A percentile compares a stretch with the other conserved stretches of the same genome.
Evolutionary conservation across 1,139 yeast species (phyloP).

Genomic region (Hanseniaspora sp.): DNA sequence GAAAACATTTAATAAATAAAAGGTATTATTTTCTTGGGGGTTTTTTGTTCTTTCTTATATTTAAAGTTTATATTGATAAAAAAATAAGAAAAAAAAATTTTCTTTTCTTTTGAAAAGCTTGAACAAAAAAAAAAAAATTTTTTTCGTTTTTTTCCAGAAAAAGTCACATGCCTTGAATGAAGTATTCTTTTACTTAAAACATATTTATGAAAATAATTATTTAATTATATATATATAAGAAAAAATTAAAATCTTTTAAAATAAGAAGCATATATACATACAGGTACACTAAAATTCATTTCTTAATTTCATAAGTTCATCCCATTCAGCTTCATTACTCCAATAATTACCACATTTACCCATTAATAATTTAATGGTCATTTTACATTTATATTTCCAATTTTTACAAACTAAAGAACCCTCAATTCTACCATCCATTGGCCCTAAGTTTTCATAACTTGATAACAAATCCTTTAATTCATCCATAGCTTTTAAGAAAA

Average conservation of each 20-base stretch:
- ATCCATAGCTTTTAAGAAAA: slow-evolving; percentile 75
- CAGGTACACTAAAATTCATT: slow-evolving; percentile 30
- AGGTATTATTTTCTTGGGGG: neutral
- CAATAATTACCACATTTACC: slow-evolving; percentile 69
- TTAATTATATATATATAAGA: too few relatives aligned
- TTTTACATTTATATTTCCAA: slow-evolving; percentile 78
- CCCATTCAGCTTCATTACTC: slow-evolving; percentile 78
- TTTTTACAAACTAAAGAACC: slow-evolving; percentile 78
- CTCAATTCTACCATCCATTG: slow-evolving; percentile 62
- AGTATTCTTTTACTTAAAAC: too few relatives aligned
- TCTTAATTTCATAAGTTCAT: slow-evolving; percentile 46
- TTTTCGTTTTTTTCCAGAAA: too few relatives aligned
- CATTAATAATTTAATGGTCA: slow-evolving; percentile 60
- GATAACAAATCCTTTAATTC: slow-evolving; percentile 70
- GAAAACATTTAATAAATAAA: neutral
- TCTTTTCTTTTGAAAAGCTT: too few relatives aligned
- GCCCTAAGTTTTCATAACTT: slow-evolving; percentile 82
- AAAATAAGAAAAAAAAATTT: neutral
- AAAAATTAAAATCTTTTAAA: too few relatives aligned
- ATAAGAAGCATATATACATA: too few relatives aligned
- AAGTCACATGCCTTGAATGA: too few relatives aligned
- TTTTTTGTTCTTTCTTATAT: neutral
- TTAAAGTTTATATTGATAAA: neutral
- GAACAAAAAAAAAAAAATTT: too few relatives aligned
- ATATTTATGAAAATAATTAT: neutral